phyloP scores from a whole-genome alignment of 139 green algal genomes.

The Coelastrella sp. region DNA sequence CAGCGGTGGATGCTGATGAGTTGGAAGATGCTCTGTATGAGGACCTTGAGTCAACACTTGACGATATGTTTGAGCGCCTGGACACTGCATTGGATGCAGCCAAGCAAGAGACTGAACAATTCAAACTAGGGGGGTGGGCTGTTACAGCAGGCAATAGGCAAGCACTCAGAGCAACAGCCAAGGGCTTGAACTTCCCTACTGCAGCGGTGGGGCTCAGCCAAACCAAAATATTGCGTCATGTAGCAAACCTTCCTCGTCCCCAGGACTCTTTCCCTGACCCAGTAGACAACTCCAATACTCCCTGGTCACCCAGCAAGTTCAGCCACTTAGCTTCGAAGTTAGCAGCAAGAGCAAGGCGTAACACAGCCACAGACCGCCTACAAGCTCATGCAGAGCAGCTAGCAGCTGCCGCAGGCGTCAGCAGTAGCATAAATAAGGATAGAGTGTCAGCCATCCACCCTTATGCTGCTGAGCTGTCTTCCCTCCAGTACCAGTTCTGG shows the following conservation, averaged over 20 bases:
- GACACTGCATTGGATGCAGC: slow-evolving; percentile 63
- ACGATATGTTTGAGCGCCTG: slow-evolving; percentile 64
- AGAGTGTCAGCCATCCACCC: slow-evolving; percentile 64
- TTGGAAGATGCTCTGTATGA: slow-evolving; percentile 50
- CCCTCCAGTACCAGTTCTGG: slow-evolving; percentile 47
- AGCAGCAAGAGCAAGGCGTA: neutral
- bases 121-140: neutral
- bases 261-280: slow-evolving; percentile 69
- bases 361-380: neutral
- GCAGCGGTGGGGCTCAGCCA: neutral
- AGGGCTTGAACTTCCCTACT: neutral
- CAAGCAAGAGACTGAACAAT: neutral
- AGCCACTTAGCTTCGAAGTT: slow-evolving; percentile 25
- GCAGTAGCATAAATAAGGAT: neutral
- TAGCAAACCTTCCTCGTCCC: slow-evolving; percentile 54
- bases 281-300: slow-evolving; percentile 74
- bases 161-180: neutral
- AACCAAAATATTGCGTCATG: slow-evolving; percentile 36
- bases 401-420: slow-evolving; percentile 4
- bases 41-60: slow-evolving; percentile 54
- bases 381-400: slow-evolving; percentile 12
- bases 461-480: slow-evolving; percentile 61
- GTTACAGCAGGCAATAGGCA: neutral
- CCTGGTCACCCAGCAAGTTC: slow-evolving; percentile 59
- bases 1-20: slow-evolving; percentile 44